Evolutionary conservation across 2,329 filamentous ascomycete species (phyloP), one percentile per base, ranked within the genome.

Genomic region (Coniochaeta prunicola): DNA sequence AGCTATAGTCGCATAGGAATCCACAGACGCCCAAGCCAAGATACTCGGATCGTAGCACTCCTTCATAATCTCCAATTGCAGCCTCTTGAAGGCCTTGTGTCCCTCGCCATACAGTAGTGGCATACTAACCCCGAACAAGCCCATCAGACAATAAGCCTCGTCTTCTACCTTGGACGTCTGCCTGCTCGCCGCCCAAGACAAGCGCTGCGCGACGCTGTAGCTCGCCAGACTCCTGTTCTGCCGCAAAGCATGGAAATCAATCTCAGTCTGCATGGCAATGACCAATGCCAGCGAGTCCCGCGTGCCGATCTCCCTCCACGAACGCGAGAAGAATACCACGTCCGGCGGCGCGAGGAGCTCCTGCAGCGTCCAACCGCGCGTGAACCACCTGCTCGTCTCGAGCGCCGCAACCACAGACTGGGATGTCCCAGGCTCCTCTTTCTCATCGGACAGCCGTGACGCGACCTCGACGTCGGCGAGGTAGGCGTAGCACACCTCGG

Each of bases 51-150:
- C 45, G 26, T 50, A 50, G 45, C 45, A 50, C 24, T 50, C 45
- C 45, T 50, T 50, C 45, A 50, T 50, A 5, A 50, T 50, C 45
- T 50, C 45, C 45, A 50, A 9, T 26, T 50, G 45, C 45, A 50
- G 26, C 45, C 45, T 30, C 45, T 50, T 26, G 45, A 50, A 50
- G 1, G 45, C 45, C 45, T 50, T 50, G 13, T 17, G 45, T 3
- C 53, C 53, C 33, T 68, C 66, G 3, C 66, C 66, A 26, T 70
- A 69, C 3, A 70, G 28, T 7, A 67, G 42, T 0, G 68, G 66
- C 66, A 69, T 68, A 54, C 66, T 66, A 31, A 70, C 63, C 7
- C 64, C 64, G n/a, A 68, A 66, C 9, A 70, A 61, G 0, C 68
- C 68, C 1, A 70, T 61, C 0, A 70, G 61, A 28, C 68, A 65